Conservation (phyloP, 306 rosid genomes). For the Fragaria ananassa region DNA sequence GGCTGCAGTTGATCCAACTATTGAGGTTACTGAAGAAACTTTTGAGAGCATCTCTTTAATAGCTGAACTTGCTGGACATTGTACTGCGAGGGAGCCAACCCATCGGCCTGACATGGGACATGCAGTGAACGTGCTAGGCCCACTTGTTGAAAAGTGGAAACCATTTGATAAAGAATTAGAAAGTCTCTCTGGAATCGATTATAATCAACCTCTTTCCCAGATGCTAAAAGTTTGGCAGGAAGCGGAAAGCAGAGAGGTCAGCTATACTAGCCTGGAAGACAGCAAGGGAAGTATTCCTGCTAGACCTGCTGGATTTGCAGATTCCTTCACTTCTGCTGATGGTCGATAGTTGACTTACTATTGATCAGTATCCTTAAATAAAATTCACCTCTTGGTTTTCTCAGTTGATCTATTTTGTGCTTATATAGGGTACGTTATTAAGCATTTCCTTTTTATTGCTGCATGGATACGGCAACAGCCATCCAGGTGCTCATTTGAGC, state of each 20-base stretch:
- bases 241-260: conserved; percentile 43
- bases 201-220: conserved; percentile 58
- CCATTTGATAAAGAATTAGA: conserved; percentile 50
- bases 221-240: conserved; percentile 72
- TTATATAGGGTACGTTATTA: background rate
- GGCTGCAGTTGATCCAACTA: conserved; percentile 61
- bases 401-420: conserved; percentile 11
- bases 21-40: conserved; percentile 42
- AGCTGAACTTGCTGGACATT: conserved; percentile 79
- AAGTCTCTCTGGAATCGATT: conserved; percentile 44
- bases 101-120: conserved; percentile 85
- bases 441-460: background rate
- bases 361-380: conserved; percentile 9
- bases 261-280: conserved; percentile 43
- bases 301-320: conserved; percentile 67
- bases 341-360: conserved; percentile 42
- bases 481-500: background rate
- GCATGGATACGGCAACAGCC: background rate
- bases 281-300: conserved; percentile 66
- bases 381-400: conserved; percentile 3
- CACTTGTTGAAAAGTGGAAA: conserved; percentile 64
- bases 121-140: conserved; percentile 57
- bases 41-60: conserved; percentile 47
- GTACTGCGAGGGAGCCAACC: conserved; percentile 72
- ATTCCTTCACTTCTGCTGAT: conserved; percentile 61